Evolutionary conservation across 2,329 filamentous ascomycete genomes (phyloP), one percentile per base, ranked within the genome.

Genomic region (Penicillium sp.): DNA sequence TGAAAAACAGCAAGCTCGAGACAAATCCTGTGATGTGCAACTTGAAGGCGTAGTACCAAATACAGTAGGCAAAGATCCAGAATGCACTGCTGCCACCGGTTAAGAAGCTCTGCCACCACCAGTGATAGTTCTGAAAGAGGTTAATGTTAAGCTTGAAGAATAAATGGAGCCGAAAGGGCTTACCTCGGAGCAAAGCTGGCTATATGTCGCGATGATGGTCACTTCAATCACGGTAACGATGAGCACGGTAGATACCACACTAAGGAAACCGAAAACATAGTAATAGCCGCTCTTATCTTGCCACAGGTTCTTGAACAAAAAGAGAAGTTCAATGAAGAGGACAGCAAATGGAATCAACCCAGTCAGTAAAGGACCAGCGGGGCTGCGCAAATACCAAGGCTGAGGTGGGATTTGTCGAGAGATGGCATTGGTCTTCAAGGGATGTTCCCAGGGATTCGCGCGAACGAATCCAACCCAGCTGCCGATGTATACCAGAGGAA

Each of bases 241-340:
- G 8, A 94, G 76, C 53, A 94, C 88, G 10, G 84, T 77, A 21
- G 81, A 87, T 9, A 94, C 88, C 14, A 91, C 85, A 7, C 87
- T 86, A 59, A 94, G 75, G 77, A 93, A 96, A 10, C 91, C 91
- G 69, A 94, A 96, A 19, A 95, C 87, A 73, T 96, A 96, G 75
- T 96, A 96, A 73, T 92, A 95, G 6, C 90, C 90, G 67, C 86
- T 91, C 79, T 95, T 95, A 74, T 95, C 91, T 71, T 92, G 88
- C 89, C 91, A 94, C 29, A 95, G 73, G 45, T 88, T 92, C 75
- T 91, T 90, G 75, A 95, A 94, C 46, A 94, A 87, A 70, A 92
- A 94, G 37, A 93, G 80, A 13, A 95, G 81, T 75, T 95, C 91
- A 67, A 95, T 91, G 72, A 93, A 94, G 63, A 95, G 87, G 52